Base-by-base conservation (phyloP, 2,329 filamentous ascomycete species). In the Pseudopyricularia javanii region DNA sequence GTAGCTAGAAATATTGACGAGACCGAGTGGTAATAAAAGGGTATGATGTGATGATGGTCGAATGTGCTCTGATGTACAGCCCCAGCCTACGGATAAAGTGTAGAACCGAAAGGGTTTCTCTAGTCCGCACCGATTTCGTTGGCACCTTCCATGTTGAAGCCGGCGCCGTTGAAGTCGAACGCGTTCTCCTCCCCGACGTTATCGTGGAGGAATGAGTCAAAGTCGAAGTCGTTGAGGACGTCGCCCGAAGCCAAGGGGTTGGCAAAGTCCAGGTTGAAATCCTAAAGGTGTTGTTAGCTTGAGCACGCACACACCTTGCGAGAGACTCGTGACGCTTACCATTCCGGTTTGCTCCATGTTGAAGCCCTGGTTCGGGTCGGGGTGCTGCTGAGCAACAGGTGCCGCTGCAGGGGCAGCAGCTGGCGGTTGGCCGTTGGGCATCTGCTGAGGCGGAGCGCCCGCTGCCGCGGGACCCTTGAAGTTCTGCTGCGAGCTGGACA, bases 131-230 rank as follows among this genome's bases (percentile, higher is more conserved):
- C 74, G 61, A 84, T 82, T 62, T 80, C 78, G 53, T 73, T 69
- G 24, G 63, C 60, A 40, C 70, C 70, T 55, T 82, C 78, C 68
- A 83, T 76, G n/a, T 68, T 63, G 61, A 80, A 80, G 47, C 67
- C 64, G 24, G 69, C 67, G 15, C 71, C 65, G 56, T 69, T 69
- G 60, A 84, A 83, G 65, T 78, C 77, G 56, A 83, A 84, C 4
- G 62, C 64, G 45, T 67, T 64, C 43, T 69, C 69, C 40, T 72
- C 74, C 33, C 66, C 70, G 28, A 45, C 40, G 48, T 75, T 75
- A 53, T 77, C 73, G 57, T 85, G 79, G 7, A 85, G 68, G 69
- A 85, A 85, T 2, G 81, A 83, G 64, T 85, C 82, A 58, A 85
- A 79, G 58, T 85, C 82, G 59, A 85, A 85, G 57, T 83, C 81